Evolutionary conservation across 331 rosid genomes (phyloP), one percentile per base, ranked within the genome.

Genomic region (Ulmus americana): DNA sequence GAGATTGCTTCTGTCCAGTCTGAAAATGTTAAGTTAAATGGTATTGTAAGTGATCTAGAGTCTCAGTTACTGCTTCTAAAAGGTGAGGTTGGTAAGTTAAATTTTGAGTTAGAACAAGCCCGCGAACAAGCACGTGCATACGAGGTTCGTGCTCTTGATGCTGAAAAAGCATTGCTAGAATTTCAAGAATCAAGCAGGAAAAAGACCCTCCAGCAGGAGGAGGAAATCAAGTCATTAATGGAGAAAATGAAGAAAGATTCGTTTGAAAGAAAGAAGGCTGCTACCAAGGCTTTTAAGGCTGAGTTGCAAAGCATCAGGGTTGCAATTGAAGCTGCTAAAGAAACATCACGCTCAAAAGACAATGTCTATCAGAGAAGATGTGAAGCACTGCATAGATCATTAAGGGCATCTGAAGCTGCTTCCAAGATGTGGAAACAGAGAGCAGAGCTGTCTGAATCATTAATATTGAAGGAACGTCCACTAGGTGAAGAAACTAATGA

Each of bases 261-360:
- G 44, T 73, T 77, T 38, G 90, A 86, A 69, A 81, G 75, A 68
- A 74, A 65, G 54, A 71, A 81, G 76, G 70, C 79, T 68, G 70
- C 85, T 60, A 80, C 83, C 39, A 74, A 82, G 82, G 78, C 86
- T 74, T 84, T 87, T 64, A 82, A 78, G 76, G 65, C 76, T 61
- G 90, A 87, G 75, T 75, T 84, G 68, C 83, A 77, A 72, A 76
- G 85, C 70, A 83, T 84, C 69, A 81, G 70, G 73, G 86, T 79
- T 60, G 79, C 86, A 56, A 70, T 84, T 74, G 84, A 78, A 56
- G 90, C 95, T 79, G 90, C 85, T 40, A 84, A 82, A 78, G 83
- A 80, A 64, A 77, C 69, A 7, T 77, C 66, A 52, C 57, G 51
- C 70, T 63, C 72, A 28, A 87, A 80, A 74, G 95, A 84, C 67